These are phyloP conservation scores for Lenzites betulinus DNA, from an alignment of 768 basidiomycete genomes.

Conservation along the genomic window DNA sequence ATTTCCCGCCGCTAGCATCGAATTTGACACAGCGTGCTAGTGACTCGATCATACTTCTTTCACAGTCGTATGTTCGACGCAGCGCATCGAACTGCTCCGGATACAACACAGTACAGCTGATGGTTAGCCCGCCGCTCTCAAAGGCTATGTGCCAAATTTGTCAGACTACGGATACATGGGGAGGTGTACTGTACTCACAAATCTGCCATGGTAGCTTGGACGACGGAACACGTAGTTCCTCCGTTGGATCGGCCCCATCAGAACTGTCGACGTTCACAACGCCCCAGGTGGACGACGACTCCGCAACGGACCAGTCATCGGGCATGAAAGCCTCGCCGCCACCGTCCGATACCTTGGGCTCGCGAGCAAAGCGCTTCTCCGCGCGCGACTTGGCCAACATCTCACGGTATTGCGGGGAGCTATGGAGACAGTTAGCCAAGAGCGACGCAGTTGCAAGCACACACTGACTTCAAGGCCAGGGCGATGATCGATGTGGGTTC, in stretches of 20 bases:
- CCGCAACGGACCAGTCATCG: constrained; percentile 78
- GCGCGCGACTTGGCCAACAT: constrained; percentile 76
- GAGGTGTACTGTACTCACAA: constrained; percentile 47
- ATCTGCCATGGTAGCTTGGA: constrained; percentile 83
- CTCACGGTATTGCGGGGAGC: constrained; percentile 82
- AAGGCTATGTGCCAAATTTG: constrained; percentile 59
- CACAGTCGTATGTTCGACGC: constrained; percentile 89
- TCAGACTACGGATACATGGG: constrained; percentile 1
- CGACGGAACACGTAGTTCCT: constrained; percentile 73
- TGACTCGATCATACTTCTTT: constrained; percentile 92
- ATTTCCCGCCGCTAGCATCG: constrained; percentile 95
- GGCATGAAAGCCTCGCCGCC: constrained; percentile 90
- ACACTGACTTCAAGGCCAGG: constrained; percentile 78
- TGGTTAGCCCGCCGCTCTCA: constrained; percentile 85
- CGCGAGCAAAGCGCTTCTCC: constrained; percentile 69
- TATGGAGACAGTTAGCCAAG: constrained; percentile 33
- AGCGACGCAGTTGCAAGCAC: background rate
- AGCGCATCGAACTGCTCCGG: constrained; percentile 97
- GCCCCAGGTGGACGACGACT: constrained; percentile 90
- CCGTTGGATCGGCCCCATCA: constrained; percentile 69
- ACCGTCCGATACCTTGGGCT: constrained; percentile 50
- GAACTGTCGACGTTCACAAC: constrained; percentile 80
- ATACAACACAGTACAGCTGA: constrained; percentile 92
- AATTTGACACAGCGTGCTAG: constrained; percentile 94
- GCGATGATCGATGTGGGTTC: constrained; percentile 99